Conservation (phyloP, 108 stramenopile genomes). For the Craspedostauros australis region DNA sequence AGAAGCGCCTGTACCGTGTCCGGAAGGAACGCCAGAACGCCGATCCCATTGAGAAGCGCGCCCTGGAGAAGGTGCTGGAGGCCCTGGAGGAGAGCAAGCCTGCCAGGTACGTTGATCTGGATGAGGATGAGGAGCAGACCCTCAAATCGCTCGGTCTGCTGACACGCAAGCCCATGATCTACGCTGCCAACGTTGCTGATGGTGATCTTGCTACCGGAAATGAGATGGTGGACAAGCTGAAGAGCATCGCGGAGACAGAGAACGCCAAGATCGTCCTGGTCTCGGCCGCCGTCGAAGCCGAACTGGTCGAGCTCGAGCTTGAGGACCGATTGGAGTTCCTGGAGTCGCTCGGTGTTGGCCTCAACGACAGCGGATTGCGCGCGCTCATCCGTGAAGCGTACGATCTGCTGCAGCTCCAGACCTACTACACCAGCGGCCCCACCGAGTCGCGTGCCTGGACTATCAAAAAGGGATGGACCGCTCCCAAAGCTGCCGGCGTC, state of each 20-base stretch:
- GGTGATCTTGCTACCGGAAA: conserved; percentile 89
- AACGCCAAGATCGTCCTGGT: conserved; percentile 90
- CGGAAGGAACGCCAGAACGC: conserved; percentile 77
- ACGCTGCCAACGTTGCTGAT: conserved; percentile 98
- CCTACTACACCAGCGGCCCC: conserved; percentile 96
- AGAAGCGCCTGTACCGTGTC: conserved; percentile 79
- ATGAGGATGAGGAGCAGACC: conserved; percentile 72
- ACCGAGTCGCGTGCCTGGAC: conserved; percentile 98
- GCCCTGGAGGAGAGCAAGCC: conserved; percentile 73
- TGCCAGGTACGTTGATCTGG: conserved; percentile 74
- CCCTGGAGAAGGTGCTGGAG: conserved; percentile 78
- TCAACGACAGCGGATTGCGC: conserved; percentile 88
- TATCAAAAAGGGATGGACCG: conserved; percentile 88
- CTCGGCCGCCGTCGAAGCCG: conserved; percentile 95
- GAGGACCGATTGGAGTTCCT: conserved; percentile 86
- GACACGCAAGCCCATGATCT: conserved; percentile 91
- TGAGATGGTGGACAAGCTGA: conserved; percentile 73
- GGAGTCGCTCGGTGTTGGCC: conserved; percentile 75
- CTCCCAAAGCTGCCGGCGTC: conserved; percentile 94
- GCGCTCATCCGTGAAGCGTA: conserved; percentile 86
- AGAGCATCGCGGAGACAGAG: conserved; percentile 70
- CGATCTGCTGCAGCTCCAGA: conserved; percentile 84
- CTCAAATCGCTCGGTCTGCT: conserved; percentile 84
- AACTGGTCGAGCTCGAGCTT: conserved; percentile 79
- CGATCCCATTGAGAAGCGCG: conserved; percentile 62